Conservation (phyloP, 441 rosid species). For the Corymbia calophylla region DNA sequence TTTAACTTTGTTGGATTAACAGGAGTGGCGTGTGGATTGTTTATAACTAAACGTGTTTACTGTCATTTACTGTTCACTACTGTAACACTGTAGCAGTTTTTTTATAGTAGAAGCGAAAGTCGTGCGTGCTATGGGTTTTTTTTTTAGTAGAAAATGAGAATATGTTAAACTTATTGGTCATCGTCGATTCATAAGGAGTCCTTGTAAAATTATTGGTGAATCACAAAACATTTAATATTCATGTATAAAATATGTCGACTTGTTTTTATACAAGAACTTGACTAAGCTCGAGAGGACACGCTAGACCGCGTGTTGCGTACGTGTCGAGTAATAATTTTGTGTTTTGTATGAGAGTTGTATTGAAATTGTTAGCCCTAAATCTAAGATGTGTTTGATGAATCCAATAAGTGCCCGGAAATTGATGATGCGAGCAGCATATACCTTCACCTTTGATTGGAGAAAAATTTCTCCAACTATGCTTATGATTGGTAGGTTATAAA, state of each 20-base stretch:
- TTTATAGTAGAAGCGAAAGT: too few species aligned
- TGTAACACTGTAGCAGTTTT: too few species aligned
- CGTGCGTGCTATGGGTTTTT: too few species aligned
- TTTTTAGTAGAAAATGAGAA: too few species aligned
- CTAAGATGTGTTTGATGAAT: not conserved
- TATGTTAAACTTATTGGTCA: too few species aligned
- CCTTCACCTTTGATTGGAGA: not conserved
- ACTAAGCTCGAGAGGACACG: not conserved
- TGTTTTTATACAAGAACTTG: not conserved
- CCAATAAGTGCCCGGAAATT: not conserved
- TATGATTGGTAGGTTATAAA: not conserved
- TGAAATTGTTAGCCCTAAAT: not conserved
- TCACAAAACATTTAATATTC: not conserved
- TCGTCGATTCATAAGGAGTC: too few species aligned
- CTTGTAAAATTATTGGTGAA: too few species aligned
- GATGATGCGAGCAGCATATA: fast-evolving
- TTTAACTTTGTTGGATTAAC: fast-evolving
- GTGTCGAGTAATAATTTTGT: not conserved
- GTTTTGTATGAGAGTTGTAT: fast-evolving
- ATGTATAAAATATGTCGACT: fast-evolving
- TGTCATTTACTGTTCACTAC: too few species aligned
- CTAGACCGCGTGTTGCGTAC: fast-evolving
- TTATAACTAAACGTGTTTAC: not conserved
- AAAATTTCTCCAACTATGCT: not conserved
- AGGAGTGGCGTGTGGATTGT: not conserved